Percentiles rank a stretch among this genome's conserved stretches.
phyloP scores from a whole-genome alignment of 148 eudicot genomes.

The Cornus kousa region DNA sequence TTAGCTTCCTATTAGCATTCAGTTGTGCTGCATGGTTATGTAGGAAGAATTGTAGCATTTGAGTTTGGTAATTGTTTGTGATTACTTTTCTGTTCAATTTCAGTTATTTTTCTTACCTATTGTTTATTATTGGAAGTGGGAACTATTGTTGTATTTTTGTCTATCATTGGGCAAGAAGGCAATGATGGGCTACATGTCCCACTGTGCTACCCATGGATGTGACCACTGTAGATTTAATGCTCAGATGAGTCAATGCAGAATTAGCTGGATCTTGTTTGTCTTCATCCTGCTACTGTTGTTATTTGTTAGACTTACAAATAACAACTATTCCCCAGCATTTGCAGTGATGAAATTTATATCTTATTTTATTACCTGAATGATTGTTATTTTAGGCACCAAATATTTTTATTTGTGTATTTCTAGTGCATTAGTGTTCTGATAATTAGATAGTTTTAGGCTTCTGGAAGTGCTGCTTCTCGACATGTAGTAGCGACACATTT shows the following conservation, averaged over 20 bases:
- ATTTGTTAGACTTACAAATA: slow-evolving; percentile 67
- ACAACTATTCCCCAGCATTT: slow-evolving; percentile 45
- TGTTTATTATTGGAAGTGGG: slow-evolving; percentile 55
- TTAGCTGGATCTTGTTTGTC: slow-evolving; percentile 64
- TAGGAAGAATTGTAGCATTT: neutral
- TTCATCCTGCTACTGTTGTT: slow-evolving; percentile 55
- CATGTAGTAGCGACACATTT: slow-evolving; percentile 14
- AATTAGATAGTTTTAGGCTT: slow-evolving; percentile 14
- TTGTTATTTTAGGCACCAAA: slow-evolving; percentile 56
- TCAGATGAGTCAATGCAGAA: slow-evolving; percentile 55
- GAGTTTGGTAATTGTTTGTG: neutral
- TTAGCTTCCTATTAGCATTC: neutral
- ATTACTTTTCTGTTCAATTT: neutral
- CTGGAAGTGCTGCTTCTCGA: slow-evolving; percentile 23
- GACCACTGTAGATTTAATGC: slow-evolving; percentile 54
- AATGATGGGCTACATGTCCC: slow-evolving; percentile 61
- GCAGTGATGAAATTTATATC: slow-evolving; percentile 73
- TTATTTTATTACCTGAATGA: slow-evolving; percentile 57
- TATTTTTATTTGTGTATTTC: slow-evolving; percentile 20
- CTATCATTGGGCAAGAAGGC: slow-evolving; percentile 71
- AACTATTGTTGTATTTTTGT: slow-evolving; percentile 57
- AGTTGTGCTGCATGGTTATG: neutral
- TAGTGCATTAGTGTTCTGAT: slow-evolving; percentile 27
- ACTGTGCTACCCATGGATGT: slow-evolving; percentile 63
- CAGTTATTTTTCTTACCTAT: slow-evolving; percentile 16